Evolutionary conservation across 345 rosid species (phyloP), one percentile per base, ranked within the genome.

Genomic region (Hibiscus mutabilis): DNA sequence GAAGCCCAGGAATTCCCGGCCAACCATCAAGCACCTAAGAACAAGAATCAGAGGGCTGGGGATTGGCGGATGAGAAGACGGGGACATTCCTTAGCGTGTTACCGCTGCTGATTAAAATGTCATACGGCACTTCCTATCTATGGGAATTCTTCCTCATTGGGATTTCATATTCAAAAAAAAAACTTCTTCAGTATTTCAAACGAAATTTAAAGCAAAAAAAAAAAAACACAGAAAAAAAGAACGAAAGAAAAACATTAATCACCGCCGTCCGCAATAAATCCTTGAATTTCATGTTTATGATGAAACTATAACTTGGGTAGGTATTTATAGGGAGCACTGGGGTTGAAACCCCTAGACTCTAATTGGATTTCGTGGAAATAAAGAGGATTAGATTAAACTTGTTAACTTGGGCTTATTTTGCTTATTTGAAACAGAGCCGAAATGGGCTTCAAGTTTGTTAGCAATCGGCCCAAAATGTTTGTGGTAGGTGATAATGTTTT

Each of bases 91-190:
- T 69, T 16, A 61, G 60, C 42, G 68, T 66, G 74, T 74, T 66
- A 69, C 79, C 78, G 79, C 77, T 69, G 78, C 68, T 77, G 79
- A 11, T 75, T 79, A 75, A 69, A 78, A 85, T 82, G 87, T 84
- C 90, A 86, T 84, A 86, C 89, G 85, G 86, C 89, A 84, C 89
- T 86, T 82, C 87, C 87, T 86, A 86, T 85, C 82, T 55, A 11
- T 64, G 86, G 89, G 87, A 72, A 9, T 60, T 72, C 79, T 81
- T 83, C 85, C 79, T 85, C 85, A 85, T 66, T 14, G 80, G 82
- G 82, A 9, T 24, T 55, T 72, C 40, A 44, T 1, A 44, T 44
- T 44, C 49, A 42, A 44, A 12, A 44, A 9, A 44, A 44, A 35
- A 6, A 6, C 7, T 42, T 44, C 15, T 44, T 44, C 49, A 11